Evolutionary conservation across 306 rosid genomes (phyloP).

Genomic region (Ammopiptanthus mongolicus): DNA sequence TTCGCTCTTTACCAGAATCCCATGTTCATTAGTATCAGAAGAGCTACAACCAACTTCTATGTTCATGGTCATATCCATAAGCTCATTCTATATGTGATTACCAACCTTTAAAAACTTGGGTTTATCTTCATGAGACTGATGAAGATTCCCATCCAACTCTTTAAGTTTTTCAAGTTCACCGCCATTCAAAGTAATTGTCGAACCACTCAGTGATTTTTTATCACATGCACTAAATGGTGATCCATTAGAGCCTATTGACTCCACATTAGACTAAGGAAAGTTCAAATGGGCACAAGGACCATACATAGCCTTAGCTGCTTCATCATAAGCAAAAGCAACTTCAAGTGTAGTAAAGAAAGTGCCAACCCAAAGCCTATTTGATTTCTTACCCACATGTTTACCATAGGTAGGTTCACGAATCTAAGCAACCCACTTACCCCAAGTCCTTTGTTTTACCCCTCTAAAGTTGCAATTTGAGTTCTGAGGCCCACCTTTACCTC

Average conservation of each 20-base stretch:
- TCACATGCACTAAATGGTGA: neutral
- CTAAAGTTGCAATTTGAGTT: conserved; percentile 62
- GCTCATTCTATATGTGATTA: neutral
- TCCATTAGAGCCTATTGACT: conserved; percentile 9
- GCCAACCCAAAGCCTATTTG: conserved; percentile 81
- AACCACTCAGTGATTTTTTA: conserved; percentile 2
- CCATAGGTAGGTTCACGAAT: conserved; percentile 59
- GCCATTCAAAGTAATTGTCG: neutral
- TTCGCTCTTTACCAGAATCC: conserved; percentile 21
- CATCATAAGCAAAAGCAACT: conserved; percentile 87
- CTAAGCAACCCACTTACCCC: conserved; percentile 97
- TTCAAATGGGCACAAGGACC: conserved; percentile 72
- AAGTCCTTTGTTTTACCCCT: conserved; percentile 88
- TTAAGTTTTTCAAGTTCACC: conserved; percentile 12
- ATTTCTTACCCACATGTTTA: conserved; percentile 20
- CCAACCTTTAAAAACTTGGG: neutral
- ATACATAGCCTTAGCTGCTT: conserved; percentile 74
- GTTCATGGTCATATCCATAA: neutral
- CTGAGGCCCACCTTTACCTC: conserved; percentile 95
- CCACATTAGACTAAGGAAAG: conserved; percentile 34
- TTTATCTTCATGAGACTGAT: neutral
- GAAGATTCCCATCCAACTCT: neutral
- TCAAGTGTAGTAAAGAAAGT: conserved; percentile 72
- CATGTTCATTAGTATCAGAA: conserved; percentile 9
- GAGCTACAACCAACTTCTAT: neutral